These are phyloP conservation scores for Chlorella vulgaris DNA, from an alignment of 139 green algal species.

Conservation along the genomic window DNA sequence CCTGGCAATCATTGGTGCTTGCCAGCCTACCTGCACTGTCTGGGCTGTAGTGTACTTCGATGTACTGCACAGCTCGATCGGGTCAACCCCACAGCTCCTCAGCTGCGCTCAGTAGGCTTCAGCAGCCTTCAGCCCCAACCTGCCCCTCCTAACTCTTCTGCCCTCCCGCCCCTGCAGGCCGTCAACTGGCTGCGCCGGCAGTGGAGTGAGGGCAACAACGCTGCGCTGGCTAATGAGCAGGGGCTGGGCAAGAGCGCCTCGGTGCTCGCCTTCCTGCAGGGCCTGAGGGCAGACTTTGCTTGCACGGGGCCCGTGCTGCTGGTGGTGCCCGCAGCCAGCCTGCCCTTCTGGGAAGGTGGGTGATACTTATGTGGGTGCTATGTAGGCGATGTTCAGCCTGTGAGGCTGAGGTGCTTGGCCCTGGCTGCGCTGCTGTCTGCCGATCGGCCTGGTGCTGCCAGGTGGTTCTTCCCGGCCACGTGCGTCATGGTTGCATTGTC, in stretches of 20 bases:
- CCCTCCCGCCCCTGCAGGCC: conserved; percentile 22
- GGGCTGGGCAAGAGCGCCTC: conserved; percentile 81
- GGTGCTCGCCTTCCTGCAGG: conserved; percentile 63
- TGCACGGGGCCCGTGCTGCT: conserved; percentile 65
- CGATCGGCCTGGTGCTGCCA: too few species aligned
- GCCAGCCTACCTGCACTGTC: too few species aligned
- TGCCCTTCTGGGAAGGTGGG: conserved; percentile 76
- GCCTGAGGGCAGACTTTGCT: conserved; percentile 62
- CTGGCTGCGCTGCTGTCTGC: too few species aligned
- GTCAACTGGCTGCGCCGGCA: conserved; percentile 71
- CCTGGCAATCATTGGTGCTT: too few species aligned
- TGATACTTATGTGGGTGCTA: neutral
- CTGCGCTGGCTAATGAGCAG: conserved; percentile 75
- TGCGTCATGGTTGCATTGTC: too few species aligned
- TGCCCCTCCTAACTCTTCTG: neutral
- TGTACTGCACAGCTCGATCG: too few species aligned
- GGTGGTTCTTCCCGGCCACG: too few species aligned
- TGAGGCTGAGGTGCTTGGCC: too few species aligned
- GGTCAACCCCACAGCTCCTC: too few species aligned
- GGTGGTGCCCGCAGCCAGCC: conserved; percentile 54
- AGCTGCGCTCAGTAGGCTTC: neutral
- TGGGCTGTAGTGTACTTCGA: too few species aligned
- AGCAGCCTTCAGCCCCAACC: neutral
- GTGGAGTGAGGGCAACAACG: conserved; percentile 57
- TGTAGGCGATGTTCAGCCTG: too few species aligned